Percentiles rank a stretch among this genome's conserved stretches.
Evolutionary conservation across 2,329 filamentous ascomycete species (phyloP).

Genomic region (Exophiala spinifera): DNA sequence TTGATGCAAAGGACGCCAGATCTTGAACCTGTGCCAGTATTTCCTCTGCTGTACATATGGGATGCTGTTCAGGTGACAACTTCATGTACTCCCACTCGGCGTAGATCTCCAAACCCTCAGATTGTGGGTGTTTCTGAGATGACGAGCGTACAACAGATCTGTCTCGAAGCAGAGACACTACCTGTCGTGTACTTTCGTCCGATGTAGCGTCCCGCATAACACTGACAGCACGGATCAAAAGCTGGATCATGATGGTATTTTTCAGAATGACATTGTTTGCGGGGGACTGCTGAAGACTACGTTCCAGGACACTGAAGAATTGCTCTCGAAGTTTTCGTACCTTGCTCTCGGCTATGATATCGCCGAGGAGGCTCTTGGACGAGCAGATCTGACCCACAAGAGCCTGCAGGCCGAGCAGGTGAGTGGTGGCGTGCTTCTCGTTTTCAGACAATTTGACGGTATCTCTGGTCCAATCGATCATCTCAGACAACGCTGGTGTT

Average conservation of each 20-base stretch:
- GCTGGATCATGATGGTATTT: background rate
- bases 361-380: background rate
- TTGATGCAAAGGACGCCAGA: constrained; percentile 1
- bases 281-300: background rate
- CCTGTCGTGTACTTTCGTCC: background rate
- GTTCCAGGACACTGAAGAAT: background rate
- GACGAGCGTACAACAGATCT: background rate
- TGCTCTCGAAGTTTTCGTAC: constrained; percentile 5
- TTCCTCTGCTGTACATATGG: background rate
- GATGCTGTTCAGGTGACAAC: background rate
- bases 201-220: background rate
- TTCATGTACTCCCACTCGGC: constrained; percentile 3
- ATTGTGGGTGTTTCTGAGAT: background rate
- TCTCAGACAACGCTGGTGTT: background rate
- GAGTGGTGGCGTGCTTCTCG: background rate
- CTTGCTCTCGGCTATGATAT: background rate
- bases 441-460: background rate
- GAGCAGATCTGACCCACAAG: background rate
- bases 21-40: background rate
- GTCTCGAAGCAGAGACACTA: background rate
- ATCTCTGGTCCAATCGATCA: constrained; percentile 2
- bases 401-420: constrained; percentile 3
- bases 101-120: background rate
- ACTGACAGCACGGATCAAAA: background rate
- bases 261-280: background rate